Base-by-base conservation (phyloP, 306 rosid genomes). In the Fragaria iinumae region DNA sequence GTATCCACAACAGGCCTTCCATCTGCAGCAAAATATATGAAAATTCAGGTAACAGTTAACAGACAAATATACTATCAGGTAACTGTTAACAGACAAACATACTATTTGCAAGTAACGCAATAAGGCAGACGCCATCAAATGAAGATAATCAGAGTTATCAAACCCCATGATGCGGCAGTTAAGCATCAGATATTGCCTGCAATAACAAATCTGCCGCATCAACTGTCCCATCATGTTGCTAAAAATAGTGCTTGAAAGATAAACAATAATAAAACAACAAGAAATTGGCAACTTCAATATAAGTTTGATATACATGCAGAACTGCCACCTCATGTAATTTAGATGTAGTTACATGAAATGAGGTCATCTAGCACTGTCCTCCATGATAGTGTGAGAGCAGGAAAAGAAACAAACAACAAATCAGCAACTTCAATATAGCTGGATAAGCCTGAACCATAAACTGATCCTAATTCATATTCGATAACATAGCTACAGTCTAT, bases 11-110 rank as follows among this genome's bases (percentile, higher is more conserved):
- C 49, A 2, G 25, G 17, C 41, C 74, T 69, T 76, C 57, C 77
- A 84, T 81, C 93, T 90, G 91, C 87, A 87, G 82, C 68, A 68
- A 49, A 76, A 75, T 76, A 76, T 47, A 73, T 65, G 62, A 44
- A 36, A 70, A 10, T 75, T 86, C 65, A 86, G 85, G 59, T 34
- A 25, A 62, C 55, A 57, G 21, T 39, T 39, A 39, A 39, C 43
- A 39, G 43, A 56, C 21, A 13, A 12, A 13, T 20, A 55, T 36
- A 36, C 9, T 13, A 12, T 32, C 2, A 39, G 43, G 16, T 41
- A 50, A 48, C 8, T 38, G 41, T 38, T 38, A 5, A 38, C 39
- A 38, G 39, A 5, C 57, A 32, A 38, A 38, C 3, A 38, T 38
- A 38, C 7, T 38, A 38, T 38, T 5, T 38, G 65, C 1, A 52